Percentiles rank a stretch among this genome's conserved stretches.
Evolutionary conservation across 495 filamentous ascomycete species (phyloP).

Genomic region (Thermothielavioides terrestris): DNA sequence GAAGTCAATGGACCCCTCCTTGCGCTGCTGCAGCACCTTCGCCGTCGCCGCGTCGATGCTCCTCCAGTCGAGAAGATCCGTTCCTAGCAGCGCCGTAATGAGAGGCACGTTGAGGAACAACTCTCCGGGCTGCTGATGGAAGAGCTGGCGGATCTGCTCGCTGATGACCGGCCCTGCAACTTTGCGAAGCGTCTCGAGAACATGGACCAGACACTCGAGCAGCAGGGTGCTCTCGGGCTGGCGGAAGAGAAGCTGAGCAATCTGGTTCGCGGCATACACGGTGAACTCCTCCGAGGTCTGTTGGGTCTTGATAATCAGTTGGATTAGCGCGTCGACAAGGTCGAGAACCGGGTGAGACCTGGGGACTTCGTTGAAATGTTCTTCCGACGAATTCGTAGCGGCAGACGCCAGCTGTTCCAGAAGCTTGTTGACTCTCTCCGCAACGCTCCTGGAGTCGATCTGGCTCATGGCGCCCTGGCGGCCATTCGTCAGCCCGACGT

Average conservation of each 20-base stretch:
- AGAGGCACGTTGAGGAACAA: constrained; percentile 71
- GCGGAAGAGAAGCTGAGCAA: constrained; percentile 60
- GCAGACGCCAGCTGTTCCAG: constrained; percentile 61
- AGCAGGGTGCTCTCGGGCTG: constrained; percentile 50
- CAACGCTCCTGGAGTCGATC: constrained; percentile 52
- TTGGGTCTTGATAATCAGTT: constrained; percentile 46
- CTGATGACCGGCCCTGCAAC: constrained; percentile 65
- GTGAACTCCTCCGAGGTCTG: constrained; percentile 59
- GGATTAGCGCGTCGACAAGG: constrained; percentile 47
- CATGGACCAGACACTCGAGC: constrained; percentile 72
- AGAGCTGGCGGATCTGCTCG: constrained; percentile 59
- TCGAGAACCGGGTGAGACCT: constrained; percentile 56
- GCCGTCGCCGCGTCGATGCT: constrained; percentile 71
- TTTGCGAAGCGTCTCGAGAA: constrained; percentile 73
- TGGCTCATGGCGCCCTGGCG: constrained; percentile 54
- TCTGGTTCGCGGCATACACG: constrained; percentile 56
- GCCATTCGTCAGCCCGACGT: constrained; percentile 38
- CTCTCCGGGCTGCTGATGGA: constrained; percentile 56
- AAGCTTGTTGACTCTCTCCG: constrained; percentile 58
- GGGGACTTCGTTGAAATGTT: constrained; percentile 61
- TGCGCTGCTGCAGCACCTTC: constrained; percentile 59
- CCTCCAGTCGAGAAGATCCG: constrained; percentile 67
- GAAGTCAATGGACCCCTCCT: constrained; percentile 61
- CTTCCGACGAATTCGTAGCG: constrained; percentile 55
- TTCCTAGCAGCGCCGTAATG: constrained; percentile 60